These are phyloP conservation scores for Vaccinium macrocarpon DNA, from an alignment of 148 eudicot genomes.

Conservation along the genomic window DNA sequence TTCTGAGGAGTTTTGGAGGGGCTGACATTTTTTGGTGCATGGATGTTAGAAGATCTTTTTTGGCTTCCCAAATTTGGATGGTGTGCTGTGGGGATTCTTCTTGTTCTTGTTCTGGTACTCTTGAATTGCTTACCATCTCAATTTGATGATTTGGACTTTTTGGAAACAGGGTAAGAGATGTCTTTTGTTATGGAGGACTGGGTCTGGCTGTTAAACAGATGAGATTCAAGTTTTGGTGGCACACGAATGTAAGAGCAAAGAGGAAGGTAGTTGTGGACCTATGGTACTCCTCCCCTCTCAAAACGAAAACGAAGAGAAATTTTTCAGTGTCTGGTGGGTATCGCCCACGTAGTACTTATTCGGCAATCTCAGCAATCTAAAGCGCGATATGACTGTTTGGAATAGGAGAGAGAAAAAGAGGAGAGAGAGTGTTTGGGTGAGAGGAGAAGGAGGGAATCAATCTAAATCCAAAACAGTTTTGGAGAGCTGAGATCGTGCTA, in stretches of 20 bases:
- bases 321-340: no score
- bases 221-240: background rate
- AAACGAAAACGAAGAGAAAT: no score
- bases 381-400: no score
- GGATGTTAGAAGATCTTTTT: slow-evolving; percentile 20
- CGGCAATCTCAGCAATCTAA: no score
- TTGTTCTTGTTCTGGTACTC: slow-evolving; percentile 7
- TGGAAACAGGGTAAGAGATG: background rate
- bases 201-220: background rate
- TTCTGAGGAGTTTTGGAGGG: slow-evolving; percentile 51
- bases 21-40: slow-evolving; percentile 33
- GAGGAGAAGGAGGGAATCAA: no score
- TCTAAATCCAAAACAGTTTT: no score
- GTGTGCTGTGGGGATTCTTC: slow-evolving; percentile 15
- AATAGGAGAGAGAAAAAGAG: no score
- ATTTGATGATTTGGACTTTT: background rate
- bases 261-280: background rate
- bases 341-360: no score
- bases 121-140: slow-evolving; percentile 12
- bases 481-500: no score
- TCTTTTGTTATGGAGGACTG: background rate
- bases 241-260: background rate
- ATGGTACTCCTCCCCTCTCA: no score
- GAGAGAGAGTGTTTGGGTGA: no score
- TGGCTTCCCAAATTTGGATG: slow-evolving; percentile 30